Conservation (phyloP, 2,329 filamentous ascomycete species). For the Diplodia scrobiculata region DNA sequence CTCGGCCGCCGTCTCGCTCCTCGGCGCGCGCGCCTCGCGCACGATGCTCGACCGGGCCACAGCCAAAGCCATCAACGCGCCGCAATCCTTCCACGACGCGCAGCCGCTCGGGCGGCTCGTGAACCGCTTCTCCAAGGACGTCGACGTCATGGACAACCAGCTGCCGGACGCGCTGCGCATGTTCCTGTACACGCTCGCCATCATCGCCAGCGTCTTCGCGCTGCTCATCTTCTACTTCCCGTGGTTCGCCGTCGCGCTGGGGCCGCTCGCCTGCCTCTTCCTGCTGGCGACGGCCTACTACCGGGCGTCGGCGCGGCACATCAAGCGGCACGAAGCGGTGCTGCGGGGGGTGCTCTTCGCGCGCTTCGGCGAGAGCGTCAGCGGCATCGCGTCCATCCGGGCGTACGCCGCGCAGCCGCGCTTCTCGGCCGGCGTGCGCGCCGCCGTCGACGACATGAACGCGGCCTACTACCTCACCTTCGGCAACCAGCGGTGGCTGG, state of each 20-base stretch:
- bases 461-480: conserved; percentile 93
- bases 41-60: conserved; percentile 80
- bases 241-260: conserved; percentile 75
- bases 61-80: conserved; percentile 67
- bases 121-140: conserved; percentile 92
- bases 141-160: conserved; percentile 95
- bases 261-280: conserved; percentile 73
- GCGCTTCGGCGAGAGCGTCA: conserved; percentile 85
- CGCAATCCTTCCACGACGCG: conserved; percentile 93
- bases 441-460: conserved; percentile 86
- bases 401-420: conserved; percentile 83
- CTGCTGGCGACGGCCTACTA: conserved; percentile 84
- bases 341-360: conserved; percentile 86
- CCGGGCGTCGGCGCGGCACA: conserved; percentile 83
- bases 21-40: conserved; percentile 79
- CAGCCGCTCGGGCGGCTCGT: conserved; percentile 93
- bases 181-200: conserved; percentile 82
- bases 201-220: conserved; percentile 80
- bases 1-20: conserved; percentile 73
- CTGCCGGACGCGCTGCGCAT: conserved; percentile 87
- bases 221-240: conserved; percentile 92
- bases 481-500: conserved; percentile 92
- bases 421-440: conserved; percentile 69
- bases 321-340: conserved; percentile 91
- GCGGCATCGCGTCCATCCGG: conserved; percentile 79